A percentile compares a stretch with the other conserved stretches of the same genome.
These are phyloP conservation scores for Fusarium sp. DNA, from an alignment of 2,329 filamentous ascomycete species.

Conservation along the genomic window DNA sequence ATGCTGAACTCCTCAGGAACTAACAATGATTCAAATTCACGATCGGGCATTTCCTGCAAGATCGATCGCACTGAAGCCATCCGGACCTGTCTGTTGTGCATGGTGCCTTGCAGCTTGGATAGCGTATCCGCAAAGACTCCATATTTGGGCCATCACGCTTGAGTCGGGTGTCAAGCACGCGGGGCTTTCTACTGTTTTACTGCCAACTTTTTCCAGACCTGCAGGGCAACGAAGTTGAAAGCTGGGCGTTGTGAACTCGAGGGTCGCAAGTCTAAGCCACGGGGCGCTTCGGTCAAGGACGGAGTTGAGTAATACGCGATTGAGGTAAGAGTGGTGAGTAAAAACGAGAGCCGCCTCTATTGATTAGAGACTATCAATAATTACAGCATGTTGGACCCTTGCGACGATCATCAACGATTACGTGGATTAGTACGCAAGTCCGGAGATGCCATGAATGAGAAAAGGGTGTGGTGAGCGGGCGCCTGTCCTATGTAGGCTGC, in stretches of 20 bases:
- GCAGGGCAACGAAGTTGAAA: constrained; percentile 3
- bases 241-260: constrained; percentile 12
- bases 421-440: constrained; percentile 29
- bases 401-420: constrained; percentile 33
- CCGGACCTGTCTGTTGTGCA: constrained; percentile 35
- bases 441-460: constrained; percentile 8
- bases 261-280: constrained; percentile 41
- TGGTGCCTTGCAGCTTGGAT: constrained; percentile 45
- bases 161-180: constrained; percentile 33
- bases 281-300: constrained; percentile 21
- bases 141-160: constrained; percentile 36
- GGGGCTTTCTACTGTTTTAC: constrained; percentile 6
- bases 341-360: constrained; percentile 16
- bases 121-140: constrained; percentile 30
- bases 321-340: constrained; percentile 37
- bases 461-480: constrained; percentile 31
- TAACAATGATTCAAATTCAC: constrained; percentile 46
- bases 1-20: constrained; percentile 38
- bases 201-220: constrained; percentile 20
- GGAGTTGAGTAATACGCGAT: constrained; percentile 19
- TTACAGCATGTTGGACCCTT: constrained; percentile 16
- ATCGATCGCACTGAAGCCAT: constrained; percentile 46
- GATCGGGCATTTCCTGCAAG: constrained; percentile 44
- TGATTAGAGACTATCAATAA: background rate
- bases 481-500: constrained; percentile 8